Evolutionary conservation across 805 yeast genomes (phyloP).

Genomic region (Candida oleophila): DNA sequence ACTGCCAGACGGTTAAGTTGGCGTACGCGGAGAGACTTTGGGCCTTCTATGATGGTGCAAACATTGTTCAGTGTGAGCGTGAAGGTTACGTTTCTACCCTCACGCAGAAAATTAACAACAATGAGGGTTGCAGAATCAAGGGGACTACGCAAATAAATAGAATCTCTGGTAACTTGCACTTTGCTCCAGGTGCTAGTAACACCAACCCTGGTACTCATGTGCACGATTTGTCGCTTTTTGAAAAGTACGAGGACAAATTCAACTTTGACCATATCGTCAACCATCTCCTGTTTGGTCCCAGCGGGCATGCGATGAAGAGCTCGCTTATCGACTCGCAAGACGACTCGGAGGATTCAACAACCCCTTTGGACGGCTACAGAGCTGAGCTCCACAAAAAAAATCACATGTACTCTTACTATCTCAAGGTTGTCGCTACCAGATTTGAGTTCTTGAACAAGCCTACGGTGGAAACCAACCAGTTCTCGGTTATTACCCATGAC

Average conservation of each 20-base stretch:
- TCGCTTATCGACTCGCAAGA: constrained; percentile 14
- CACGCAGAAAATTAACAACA: constrained; percentile 47
- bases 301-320: constrained; percentile 21
- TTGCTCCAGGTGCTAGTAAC: constrained; percentile 89
- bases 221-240: constrained; percentile 81
- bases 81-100: constrained; percentile 79
- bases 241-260: constrained; percentile 52
- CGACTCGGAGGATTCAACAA: constrained; percentile 40
- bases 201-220: constrained; percentile 61
- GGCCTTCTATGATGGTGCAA: constrained; percentile 88
- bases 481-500: constrained; percentile 83
- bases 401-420: constrained; percentile 71
- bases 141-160: constrained; percentile 81
- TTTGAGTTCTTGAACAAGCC: constrained; percentile 59
- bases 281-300: constrained; percentile 80
- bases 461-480: constrained; percentile 81
- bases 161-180: constrained; percentile 87
- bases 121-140: constrained; percentile 84
- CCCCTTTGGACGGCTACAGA: constrained; percentile 63
- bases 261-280: constrained; percentile 76
- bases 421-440: constrained; percentile 89
- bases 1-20: constrained; percentile 74
- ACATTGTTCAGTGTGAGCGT: constrained; percentile 84
- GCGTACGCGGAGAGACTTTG: constrained; percentile 80
- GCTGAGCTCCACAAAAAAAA: constrained; percentile 47